A percentile compares a stretch with the other conserved stretches of the same genome.
These are phyloP conservation scores for Sesbania bispinosa DNA, from an alignment of 306 rosid genomes.

Conservation along the genomic window DNA sequence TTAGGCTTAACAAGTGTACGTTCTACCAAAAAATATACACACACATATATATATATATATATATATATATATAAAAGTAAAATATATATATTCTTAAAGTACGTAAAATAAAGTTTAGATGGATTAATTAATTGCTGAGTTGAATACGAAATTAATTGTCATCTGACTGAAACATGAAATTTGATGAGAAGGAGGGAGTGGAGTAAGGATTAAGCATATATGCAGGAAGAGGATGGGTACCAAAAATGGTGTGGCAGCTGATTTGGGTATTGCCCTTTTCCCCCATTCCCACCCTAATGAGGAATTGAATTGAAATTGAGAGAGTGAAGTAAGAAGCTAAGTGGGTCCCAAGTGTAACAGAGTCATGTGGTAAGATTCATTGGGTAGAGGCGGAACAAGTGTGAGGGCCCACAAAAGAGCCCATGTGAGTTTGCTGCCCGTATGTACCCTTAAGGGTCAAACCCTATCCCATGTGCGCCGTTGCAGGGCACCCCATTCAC, in stretches of 20 bases:
- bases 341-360: slow-evolving; percentile 51
- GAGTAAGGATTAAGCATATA: neutral
- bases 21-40: neutral
- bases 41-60: neutral
- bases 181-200: too few species aligned
- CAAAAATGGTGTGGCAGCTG: slow-evolving; percentile 5
- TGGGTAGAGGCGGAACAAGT: slow-evolving; percentile 23
- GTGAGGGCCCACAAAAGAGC: slow-evolving; percentile 40
- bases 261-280: neutral
- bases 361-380: slow-evolving; percentile 62
- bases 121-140: too few species aligned
- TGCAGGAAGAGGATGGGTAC: neutral
- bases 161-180: too few species aligned
- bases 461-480: slow-evolving; percentile 93
- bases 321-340: neutral
- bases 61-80: too few species aligned
- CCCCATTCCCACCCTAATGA: neutral
- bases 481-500: slow-evolving; percentile 75
- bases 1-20: neutral
- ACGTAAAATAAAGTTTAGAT: too few species aligned
- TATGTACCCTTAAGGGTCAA: slow-evolving; percentile 54
- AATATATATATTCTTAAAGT: too few species aligned
- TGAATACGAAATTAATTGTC: too few species aligned
- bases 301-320: neutral
- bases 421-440: slow-evolving; percentile 76